These are phyloP conservation scores for Pseudogymnoascus sp. DNA, from an alignment of 2,329 filamentous ascomycete genomes.

Conservation along the genomic window DNA sequence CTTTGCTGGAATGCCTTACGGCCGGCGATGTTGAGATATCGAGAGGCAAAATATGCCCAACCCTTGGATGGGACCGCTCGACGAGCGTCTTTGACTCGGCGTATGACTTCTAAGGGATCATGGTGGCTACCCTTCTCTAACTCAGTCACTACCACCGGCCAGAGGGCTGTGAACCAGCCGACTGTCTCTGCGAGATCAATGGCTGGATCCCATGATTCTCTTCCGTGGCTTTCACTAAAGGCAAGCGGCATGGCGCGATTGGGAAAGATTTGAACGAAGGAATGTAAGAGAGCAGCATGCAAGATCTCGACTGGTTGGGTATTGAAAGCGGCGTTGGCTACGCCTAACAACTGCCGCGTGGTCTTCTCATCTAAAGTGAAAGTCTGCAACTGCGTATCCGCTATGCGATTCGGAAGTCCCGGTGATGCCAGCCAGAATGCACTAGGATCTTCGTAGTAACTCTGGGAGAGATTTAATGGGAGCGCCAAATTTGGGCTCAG, in stretches of 20 bases:
- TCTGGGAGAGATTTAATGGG: slow-evolving; percentile 20
- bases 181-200: slow-evolving; percentile 34
- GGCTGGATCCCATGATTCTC: slow-evolving; percentile 29
- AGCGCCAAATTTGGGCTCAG: slow-evolving; percentile 24
- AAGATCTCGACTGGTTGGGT: slow-evolving; percentile 35
- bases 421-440: background rate
- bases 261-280: slow-evolving; percentile 30
- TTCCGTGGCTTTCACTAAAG: slow-evolving; percentile 36
- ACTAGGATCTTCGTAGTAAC: background rate
- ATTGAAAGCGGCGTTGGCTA: slow-evolving; percentile 24
- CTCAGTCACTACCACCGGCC: slow-evolving; percentile 26
- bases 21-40: slow-evolving; percentile 27
- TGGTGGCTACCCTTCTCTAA: slow-evolving; percentile 12
- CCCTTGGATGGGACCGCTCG: slow-evolving; percentile 31
- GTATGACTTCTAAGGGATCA: slow-evolving; percentile 17
- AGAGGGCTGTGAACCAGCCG: slow-evolving; percentile 40
- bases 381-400: slow-evolving; percentile 23
- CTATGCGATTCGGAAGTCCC: slow-evolving; percentile 10
- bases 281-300: slow-evolving; percentile 28
- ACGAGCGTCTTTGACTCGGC: slow-evolving; percentile 31
- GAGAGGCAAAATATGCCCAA: slow-evolving; percentile 32
- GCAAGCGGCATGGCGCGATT: slow-evolving; percentile 30
- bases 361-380: slow-evolving; percentile 38
- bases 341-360: slow-evolving; percentile 20
- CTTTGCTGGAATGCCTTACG: slow-evolving; percentile 28